Evolutionary conservation across 2,329 filamentous ascomycete genomes (phyloP).

Genomic region (Periconia digitata): DNA sequence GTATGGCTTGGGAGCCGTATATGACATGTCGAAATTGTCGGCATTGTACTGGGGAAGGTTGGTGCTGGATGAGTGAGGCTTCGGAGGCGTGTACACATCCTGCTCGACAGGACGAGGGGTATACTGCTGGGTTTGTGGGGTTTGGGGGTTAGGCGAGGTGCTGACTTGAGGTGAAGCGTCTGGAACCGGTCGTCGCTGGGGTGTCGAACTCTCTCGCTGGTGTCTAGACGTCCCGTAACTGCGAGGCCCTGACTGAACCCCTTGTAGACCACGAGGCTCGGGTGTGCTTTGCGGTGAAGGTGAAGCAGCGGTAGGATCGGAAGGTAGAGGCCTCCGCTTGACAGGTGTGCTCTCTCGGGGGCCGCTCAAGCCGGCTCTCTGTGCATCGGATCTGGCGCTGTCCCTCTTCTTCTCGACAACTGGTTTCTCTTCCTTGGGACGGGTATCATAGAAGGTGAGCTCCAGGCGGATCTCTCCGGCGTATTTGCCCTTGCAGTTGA

Average conservation of each 20-base stretch:
- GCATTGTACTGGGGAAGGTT: slow-evolving; percentile 21
- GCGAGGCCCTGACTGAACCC: slow-evolving; percentile 35
- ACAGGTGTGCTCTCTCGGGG: slow-evolving; percentile 64
- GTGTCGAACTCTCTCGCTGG: slow-evolving; percentile 22
- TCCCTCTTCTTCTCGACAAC: slow-evolving; percentile 57
- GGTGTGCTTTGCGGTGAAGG: slow-evolving; percentile 33
- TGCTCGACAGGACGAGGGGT: slow-evolving; percentile 15
- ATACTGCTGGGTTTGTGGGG: slow-evolving; percentile 26
- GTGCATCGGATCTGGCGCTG: slow-evolving; percentile 34
- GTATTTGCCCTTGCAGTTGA: slow-evolving; percentile 90
- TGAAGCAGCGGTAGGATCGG: slow-evolving; percentile 66
- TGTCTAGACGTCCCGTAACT: slow-evolving; percentile 39
- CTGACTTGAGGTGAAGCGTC: slow-evolving; percentile 25
- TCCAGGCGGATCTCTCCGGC: slow-evolving; percentile 93
- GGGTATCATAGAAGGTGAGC: slow-evolving; percentile 91
- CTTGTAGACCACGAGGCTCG: slow-evolving; percentile 33
- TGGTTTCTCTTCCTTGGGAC: slow-evolving; percentile 76
- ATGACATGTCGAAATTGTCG: slow-evolving; percentile 38
- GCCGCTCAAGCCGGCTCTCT: slow-evolving; percentile 44
- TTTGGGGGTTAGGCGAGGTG: slow-evolving; percentile 24
- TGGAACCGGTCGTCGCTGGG: slow-evolving; percentile 31
- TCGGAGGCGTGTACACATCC: slow-evolving; percentile 24
- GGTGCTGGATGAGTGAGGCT: slow-evolving; percentile 26
- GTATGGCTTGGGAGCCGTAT: slow-evolving; percentile 40
- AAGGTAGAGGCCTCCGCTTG: slow-evolving; percentile 82